Percentiles rank a stretch among this genome's conserved stretches.
These are phyloP conservation scores for Marchantia polymorpha DNA, from an alignment of 225 moss, liverwort and hornwort species.

Conservation along the genomic window DNA sequence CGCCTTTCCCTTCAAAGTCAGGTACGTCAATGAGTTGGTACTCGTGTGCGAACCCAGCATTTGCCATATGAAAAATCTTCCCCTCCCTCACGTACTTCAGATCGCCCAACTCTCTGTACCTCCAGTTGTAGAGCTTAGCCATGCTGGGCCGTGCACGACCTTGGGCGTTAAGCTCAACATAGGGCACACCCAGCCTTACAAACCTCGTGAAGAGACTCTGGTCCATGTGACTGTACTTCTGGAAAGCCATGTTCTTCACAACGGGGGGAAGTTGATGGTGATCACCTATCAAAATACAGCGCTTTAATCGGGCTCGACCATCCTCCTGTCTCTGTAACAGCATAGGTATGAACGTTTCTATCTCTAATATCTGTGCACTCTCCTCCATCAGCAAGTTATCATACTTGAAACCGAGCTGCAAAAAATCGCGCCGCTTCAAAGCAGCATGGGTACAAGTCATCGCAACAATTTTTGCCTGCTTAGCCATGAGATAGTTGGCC, in stretches of 20 bases:
- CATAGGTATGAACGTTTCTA: conserved; percentile 98
- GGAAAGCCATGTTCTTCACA: conserved; percentile 96
- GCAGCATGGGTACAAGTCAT: conserved; percentile 99
- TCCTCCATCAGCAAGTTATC: conserved; percentile 99
- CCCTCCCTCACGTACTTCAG: conserved; percentile 72
- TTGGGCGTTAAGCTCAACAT: conserved; percentile 95
- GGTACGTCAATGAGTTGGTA: conserved; percentile 96
- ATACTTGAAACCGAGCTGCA: conserved; percentile 92
- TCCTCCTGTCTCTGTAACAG: conserved; percentile 93
- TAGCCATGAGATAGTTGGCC: conserved; percentile 98
- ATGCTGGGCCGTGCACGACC: conserved; percentile 95
- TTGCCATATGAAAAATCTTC: conserved; percentile 70
- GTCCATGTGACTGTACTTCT: conserved; percentile 99
- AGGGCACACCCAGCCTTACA: conserved; percentile 91
- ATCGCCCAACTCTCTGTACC: conserved; percentile 87
- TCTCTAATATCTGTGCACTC: conserved; percentile 97
- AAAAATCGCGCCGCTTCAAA: conserved; percentile 86
- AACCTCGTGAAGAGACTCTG: conserved; percentile 97
- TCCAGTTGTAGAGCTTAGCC: conserved; percentile 97
- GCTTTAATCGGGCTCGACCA: conserved; percentile 81
- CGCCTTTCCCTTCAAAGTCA: conserved; percentile 86
- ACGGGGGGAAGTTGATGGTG: conserved; percentile 99
- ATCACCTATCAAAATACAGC: conserved; percentile 95
- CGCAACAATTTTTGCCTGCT: conserved; percentile 98
- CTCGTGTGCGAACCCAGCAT: conserved; percentile 78